Evolutionary conservation across 805 yeast species (phyloP), one percentile per base, ranked within the genome.

Genomic region (Starmerella sirachaensis): DNA sequence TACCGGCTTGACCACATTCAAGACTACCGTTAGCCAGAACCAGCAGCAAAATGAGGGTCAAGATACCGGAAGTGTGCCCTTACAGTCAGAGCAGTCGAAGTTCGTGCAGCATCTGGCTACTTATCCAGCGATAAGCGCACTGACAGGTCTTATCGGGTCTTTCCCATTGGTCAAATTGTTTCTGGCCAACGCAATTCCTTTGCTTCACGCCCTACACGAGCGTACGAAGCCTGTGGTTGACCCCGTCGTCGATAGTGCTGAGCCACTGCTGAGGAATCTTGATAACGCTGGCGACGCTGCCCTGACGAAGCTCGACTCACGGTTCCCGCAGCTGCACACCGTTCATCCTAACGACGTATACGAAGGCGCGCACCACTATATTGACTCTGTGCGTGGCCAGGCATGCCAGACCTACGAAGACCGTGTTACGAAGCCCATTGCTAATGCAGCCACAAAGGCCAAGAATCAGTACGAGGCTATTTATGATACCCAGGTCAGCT

Each of bases 151-250:
- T 45, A 52, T 70, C 29, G 73, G 76, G 12, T 72, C 78, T 11
- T 68, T 70, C 50, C 78, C 79, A 14, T 65, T 69, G 21, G 65
- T 66, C 40, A 72, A 72, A 53, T 60, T 72, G 31, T 71, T 74
- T 54, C 68, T 73, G 4, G 70, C 78, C 10, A 74, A 74, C 55
- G 74, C 75, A 22, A 68, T 74, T 29, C 80, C 80, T 9, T 55
- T 74, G 32, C 49, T 74, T 49, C 68, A 70, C 55, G 66, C 57
- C 35, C 40, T 60, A 30, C 49, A 51, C 39, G 56, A 55, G 37
- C 52, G 56, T 19, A 37, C 54, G 25, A 42, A 45, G 28, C 45
- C 48, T 12, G 53, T 56, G 14, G 40, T 54, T 4, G 58, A 57
- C 36, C 63, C 64, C 22, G 47, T 59, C 6, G 54, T 58, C 24